Conservation (phyloP, 495 filamentous ascomycete species). For the Trichoderma asperelloides region DNA sequence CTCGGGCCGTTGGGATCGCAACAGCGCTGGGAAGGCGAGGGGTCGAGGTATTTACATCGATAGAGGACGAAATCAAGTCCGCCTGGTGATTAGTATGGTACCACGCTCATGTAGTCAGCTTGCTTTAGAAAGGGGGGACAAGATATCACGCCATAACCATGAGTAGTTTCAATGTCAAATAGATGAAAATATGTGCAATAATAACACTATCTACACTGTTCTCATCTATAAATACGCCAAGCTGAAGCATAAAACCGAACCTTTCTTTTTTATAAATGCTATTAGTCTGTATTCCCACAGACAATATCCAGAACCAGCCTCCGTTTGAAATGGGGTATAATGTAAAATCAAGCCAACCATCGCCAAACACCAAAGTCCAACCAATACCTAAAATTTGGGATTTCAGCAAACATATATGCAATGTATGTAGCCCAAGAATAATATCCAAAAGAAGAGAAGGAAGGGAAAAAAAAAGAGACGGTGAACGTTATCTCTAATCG, state of each 20-base stretch:
- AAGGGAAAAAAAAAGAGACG: neutral
- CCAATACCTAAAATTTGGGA: neutral
- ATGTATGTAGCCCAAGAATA: neutral
- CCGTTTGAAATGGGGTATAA: conserved; percentile 1
- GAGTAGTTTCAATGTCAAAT: neutral
- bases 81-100: neutral
- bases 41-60: conserved; percentile 48
- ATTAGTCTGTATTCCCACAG: neutral
- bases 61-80: conserved; percentile 20
- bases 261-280: neutral
- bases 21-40: conserved; percentile 56
- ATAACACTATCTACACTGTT: neutral
- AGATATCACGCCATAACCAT: neutral
- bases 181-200: neutral
- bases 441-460: neutral
- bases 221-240: neutral
- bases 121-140: neutral
- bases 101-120: neutral
- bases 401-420: neutral
- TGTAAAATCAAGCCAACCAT: neutral
- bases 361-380: neutral
- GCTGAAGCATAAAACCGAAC: neutral
- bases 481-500: neutral
- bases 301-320: neutral
- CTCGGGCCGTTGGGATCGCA: conserved; percentile 51